These are phyloP conservation scores for Backusella morwellensis DNA, from an alignment of 192 early-diverging fungal genomes.

Conservation along the genomic window DNA sequence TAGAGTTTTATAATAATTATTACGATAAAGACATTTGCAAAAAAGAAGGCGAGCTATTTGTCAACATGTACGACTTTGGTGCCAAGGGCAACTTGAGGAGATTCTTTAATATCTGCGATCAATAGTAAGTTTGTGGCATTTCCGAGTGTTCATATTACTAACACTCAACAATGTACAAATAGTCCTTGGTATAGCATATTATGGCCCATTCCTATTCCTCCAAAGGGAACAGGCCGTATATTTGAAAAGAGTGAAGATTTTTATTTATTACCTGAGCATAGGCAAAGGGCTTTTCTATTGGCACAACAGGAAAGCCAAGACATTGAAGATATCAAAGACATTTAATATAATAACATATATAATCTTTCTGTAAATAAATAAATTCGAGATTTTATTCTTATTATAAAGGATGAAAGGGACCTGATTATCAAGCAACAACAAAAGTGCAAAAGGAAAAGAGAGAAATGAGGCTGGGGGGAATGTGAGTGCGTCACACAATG, in stretches of 20 bases:
- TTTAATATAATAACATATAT: slow-evolving; percentile 2
- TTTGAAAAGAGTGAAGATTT: slow-evolving; percentile 38
- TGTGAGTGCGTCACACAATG: no score
- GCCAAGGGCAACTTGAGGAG: slow-evolving; percentile 38
- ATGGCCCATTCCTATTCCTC: slow-evolving; percentile 49
- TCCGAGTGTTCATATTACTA: neutral
- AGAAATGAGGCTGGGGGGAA: no score
- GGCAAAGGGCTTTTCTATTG: slow-evolving; percentile 21
- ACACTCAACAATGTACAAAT: neutral
- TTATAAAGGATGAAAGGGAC: neutral
- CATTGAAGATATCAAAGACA: slow-evolving; percentile 33
- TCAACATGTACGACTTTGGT: slow-evolving; percentile 49
- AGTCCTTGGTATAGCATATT: slow-evolving; percentile 54
- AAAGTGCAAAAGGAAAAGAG: no score
- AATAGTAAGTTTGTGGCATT: slow-evolving; percentile 38
- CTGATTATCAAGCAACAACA: no score
- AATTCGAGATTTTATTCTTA: neutral
- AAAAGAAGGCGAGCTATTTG: slow-evolving; percentile 46
- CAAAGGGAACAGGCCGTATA: slow-evolving; percentile 31
- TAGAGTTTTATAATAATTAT: slow-evolving; percentile 61
- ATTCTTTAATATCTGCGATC: slow-evolving; percentile 53
- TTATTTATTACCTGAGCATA: slow-evolving; percentile 21
- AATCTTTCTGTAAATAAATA: neutral
- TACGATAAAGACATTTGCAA: slow-evolving; percentile 49
- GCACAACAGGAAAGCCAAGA: slow-evolving; percentile 26